Conservation (phyloP, 202 grass and related monocot genomes). For the Miscanthus sacchariflorus region DNA sequence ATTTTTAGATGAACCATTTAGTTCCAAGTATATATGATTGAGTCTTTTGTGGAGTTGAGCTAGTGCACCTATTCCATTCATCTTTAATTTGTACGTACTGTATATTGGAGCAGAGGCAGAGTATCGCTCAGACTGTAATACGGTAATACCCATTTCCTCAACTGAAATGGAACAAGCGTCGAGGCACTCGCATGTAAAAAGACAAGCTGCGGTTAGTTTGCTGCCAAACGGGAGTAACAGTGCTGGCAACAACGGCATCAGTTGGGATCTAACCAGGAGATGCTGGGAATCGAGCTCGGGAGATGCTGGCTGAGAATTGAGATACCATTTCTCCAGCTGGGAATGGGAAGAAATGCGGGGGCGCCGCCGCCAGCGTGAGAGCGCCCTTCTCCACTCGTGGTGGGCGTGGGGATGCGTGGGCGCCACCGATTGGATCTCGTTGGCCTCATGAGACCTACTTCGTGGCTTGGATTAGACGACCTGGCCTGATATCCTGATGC, state of each 20-base stretch:
- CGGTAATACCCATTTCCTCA: neutral
- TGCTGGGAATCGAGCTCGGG: slow-evolving; percentile 53
- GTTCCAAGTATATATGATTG: neutral
- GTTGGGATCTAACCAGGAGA: slow-evolving; percentile 43
- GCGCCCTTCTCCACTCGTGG: slow-evolving; percentile 18
- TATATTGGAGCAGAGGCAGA: neutral
- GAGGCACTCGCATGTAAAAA: slow-evolving; percentile 8
- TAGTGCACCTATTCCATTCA: neutral
- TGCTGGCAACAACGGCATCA: slow-evolving; percentile 35
- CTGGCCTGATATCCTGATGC: neutral
- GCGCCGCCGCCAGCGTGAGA: slow-evolving; percentile 28
- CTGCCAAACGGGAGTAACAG: neutral
- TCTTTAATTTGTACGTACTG: neutral
- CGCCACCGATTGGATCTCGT: slow-evolving; percentile 13
- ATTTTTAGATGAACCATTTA: neutral
- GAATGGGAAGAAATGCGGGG: neutral
- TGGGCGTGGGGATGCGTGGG: slow-evolving; percentile 27
- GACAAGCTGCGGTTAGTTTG: neutral
- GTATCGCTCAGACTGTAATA: neutral
- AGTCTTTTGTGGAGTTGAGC: neutral
- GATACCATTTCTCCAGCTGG: slow-evolving; percentile 35
- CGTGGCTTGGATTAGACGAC: slow-evolving; percentile 7
- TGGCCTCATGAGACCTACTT: neutral
- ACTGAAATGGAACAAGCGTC: neutral
- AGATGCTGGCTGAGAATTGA: slow-evolving; percentile 27